phyloP scores from a whole-genome alignment of 805 yeast genomes.

The Starmerella lactis-condensi region DNA sequence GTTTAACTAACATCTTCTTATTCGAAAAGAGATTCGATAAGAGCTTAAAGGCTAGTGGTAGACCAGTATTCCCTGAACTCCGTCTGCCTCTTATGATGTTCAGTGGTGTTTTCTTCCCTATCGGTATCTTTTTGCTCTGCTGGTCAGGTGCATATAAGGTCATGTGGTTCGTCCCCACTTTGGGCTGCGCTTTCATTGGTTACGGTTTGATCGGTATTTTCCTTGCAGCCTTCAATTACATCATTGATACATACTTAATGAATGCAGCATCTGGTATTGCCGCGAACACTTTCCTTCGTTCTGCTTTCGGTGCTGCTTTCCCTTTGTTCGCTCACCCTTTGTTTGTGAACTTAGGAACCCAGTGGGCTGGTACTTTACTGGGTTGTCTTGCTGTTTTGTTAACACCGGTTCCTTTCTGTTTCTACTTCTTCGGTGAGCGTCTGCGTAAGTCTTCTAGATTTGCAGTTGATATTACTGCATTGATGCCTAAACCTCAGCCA shows the following conservation, averaged over 20 bases:
- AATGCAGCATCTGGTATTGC: conserved; percentile 48
- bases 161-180: conserved; percentile 43
- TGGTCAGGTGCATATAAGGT: conserved; percentile 72
- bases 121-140: conserved; percentile 69
- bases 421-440: conserved; percentile 37
- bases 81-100: conserved; percentile 61
- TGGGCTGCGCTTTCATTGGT: conserved; percentile 35
- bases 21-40: conserved; percentile 35
- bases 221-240: conserved; percentile 40
- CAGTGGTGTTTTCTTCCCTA: conserved; percentile 51
- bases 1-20: conserved; percentile 30
- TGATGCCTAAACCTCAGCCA: conserved; percentile 1
- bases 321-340: conserved; percentile 55
- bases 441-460: conserved; percentile 41
- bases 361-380: conserved; percentile 63
- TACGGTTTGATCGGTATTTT: conserved; percentile 37
- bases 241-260: conserved; percentile 40
- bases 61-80: conserved; percentile 55
- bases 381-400: conserved; percentile 41
- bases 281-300: conserved; percentile 51
- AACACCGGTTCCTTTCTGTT: conserved; percentile 50
- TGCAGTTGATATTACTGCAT: conserved; percentile 22
- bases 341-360: conserved; percentile 48
- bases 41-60: conserved; percentile 33
- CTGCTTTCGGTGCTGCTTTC: conserved; percentile 47